Conservation (phyloP, 2,329 filamentous ascomycete genomes). For the Curvularia lunata region DNA sequence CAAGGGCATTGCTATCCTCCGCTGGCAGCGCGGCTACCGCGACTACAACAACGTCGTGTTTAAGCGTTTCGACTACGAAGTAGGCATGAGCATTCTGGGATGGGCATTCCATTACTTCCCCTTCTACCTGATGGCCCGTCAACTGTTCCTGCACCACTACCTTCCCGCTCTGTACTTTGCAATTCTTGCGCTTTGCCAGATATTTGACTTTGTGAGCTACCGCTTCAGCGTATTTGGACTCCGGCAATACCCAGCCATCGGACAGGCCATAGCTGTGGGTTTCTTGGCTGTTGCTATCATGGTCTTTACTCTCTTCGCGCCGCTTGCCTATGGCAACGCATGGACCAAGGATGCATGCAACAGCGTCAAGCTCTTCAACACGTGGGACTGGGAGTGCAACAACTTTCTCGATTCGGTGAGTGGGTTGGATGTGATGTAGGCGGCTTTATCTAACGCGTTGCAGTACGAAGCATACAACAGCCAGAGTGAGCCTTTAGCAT, state of each 20-base stretch:
- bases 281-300: constrained; percentile 77
- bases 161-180: constrained; percentile 97
- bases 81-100: constrained; percentile 85
- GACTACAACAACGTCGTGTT: constrained; percentile 84
- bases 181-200: constrained; percentile 85
- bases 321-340: constrained; percentile 87
- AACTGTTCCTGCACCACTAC: constrained; percentile 98
- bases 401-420: constrained; percentile 87
- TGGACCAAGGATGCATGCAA: constrained; percentile 93
- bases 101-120: constrained; percentile 99
- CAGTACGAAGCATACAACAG: constrained; percentile 44
- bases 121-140: constrained; percentile 97
- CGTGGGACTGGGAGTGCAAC: constrained; percentile 99
- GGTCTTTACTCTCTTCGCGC: constrained; percentile 84
- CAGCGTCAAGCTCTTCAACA: constrained; percentile 81
- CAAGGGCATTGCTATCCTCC: constrained; percentile 84
- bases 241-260: constrained; percentile 73
- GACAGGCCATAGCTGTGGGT: constrained; percentile 72
- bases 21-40: constrained; percentile 91
- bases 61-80: constrained; percentile 97
- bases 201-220: constrained; percentile 82
- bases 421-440: constrained; percentile 35
- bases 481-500: constrained; percentile 25
- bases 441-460: constrained; percentile 15
- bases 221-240: constrained; percentile 73